A percentile compares a stretch with the other conserved stretches of the same genome.
Conservation (phyloP, 176 grass and related monocot species). For the Carex kokanica region DNA sequence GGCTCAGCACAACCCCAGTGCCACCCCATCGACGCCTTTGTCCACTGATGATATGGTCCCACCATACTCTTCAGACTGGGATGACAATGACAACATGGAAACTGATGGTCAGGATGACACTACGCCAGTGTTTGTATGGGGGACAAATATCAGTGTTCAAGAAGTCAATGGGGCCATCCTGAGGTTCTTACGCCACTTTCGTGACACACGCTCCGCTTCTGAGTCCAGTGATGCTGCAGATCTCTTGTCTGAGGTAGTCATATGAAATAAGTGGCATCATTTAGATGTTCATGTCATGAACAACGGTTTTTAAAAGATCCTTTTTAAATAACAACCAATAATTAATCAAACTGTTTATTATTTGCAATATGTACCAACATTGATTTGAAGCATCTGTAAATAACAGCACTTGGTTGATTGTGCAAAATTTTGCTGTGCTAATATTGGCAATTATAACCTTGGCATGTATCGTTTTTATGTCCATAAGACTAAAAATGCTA, state of each 20-base stretch:
- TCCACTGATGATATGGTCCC: slow-evolving; percentile 70
- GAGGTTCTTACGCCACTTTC: slow-evolving; percentile 83
- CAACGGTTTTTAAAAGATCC: not conserved
- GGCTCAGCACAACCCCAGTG: slow-evolving; percentile 28
- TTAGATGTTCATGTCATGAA: not conserved
- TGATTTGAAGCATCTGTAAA: not conserved
- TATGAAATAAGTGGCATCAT: not conserved
- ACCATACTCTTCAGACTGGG: slow-evolving; percentile 62
- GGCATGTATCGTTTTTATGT: not conserved
- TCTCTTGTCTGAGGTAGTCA: slow-evolving; percentile 19
- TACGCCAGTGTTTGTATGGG: slow-evolving; percentile 87
- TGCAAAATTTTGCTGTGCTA: not conserved
- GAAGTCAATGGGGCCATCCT: slow-evolving; percentile 93
- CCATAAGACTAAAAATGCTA: not conserved
- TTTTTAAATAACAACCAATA: not conserved
- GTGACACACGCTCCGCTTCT: slow-evolving; percentile 43
- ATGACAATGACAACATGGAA: slow-evolving; percentile 58
- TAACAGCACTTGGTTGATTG: not conserved
- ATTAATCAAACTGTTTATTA: not conserved
- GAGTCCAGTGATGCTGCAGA: slow-evolving; percentile 30
- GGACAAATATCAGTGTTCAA: slow-evolving; percentile 96
- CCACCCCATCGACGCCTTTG: slow-evolving; percentile 82
- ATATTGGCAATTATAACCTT: not conserved
- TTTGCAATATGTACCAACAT: not conserved
- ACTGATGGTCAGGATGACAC: slow-evolving; percentile 48